Evolutionary conservation across 2,329 filamentous ascomycete genomes (phyloP), one percentile per base, ranked within the genome.

Genomic region (Pseudogymnoascus sp.): DNA sequence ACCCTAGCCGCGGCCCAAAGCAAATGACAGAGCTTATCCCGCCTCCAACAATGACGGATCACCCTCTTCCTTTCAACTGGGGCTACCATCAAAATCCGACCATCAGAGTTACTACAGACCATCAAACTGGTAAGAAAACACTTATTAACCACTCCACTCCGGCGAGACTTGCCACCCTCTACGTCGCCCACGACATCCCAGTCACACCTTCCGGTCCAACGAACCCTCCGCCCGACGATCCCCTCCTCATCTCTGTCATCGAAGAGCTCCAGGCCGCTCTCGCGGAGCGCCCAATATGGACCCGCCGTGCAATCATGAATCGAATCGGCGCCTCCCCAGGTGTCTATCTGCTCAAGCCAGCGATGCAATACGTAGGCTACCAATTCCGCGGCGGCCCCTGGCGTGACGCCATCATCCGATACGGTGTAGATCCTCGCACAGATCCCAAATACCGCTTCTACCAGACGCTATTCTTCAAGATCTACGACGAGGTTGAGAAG

Each of bases 371-470:
- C 70, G 86, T 91, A 4, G 92, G 90, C 7, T 99, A 96, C 76
- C 91, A 92, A 75, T 97, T 97, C 80, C 88, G 89, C 64, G 91
- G 89, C 21, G 94, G 94, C 0, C 92, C 94, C 0, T 99, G 91
- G 89, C 84, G 91, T 66, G 92, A 97, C 73, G 87, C 90, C 2
- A 85, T 97, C 62, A 85, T 97, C 66, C 86, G 83, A 56, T 94
- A 92, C 73, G 93, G 93, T 8, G 76, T 96, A 18, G 94, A 99
- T 72, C 94, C 94, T 2, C 85, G 94, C 37, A 82, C 77, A 12
- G 87, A 92, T 66, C 86, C 90, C 0, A 82, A 86, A 63, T 92
- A 89, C 72, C 87, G 92, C 35, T 79, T 85, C 62, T 97, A 96
- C 74, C 94, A 99, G 75, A 95, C 91, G 0, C 80, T 97, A 66